Percentiles rank a stretch among this genome's conserved stretches.
phyloP scores from a whole-genome alignment of 768 basidiomycete genomes.

The Chalciporus piperatus region DNA sequence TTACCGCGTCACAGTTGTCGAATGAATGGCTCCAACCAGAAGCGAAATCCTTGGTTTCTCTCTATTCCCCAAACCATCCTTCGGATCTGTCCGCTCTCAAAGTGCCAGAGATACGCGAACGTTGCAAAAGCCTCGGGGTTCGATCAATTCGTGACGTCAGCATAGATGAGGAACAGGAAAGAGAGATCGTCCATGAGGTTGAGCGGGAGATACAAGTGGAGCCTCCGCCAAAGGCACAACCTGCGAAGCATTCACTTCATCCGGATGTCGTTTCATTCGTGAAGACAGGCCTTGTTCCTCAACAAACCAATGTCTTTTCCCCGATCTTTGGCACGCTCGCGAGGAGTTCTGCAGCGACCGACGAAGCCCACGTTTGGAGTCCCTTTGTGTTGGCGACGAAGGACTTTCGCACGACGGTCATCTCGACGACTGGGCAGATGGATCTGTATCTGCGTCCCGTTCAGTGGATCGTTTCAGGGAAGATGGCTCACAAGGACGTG shows the following conservation, averaged over 20 bases:
- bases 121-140: constrained; percentile 29
- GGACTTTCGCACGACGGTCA: constrained; percentile 1
- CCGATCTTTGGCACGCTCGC: constrained; percentile 1
- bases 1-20: not conserved
- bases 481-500: not conserved
- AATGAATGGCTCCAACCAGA: constrained; percentile 40
- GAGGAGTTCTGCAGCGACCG: not conserved
- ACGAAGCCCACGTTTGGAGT: constrained; percentile 6
- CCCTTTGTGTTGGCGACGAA: constrained; percentile 1
- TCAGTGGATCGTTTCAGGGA: constrained; percentile 4
- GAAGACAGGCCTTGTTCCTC: not conserved
- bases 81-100: constrained; percentile 1
- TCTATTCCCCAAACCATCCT: constrained; percentile 26
- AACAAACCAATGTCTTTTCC: not conserved
- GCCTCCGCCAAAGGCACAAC: not conserved
- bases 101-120: constrained; percentile 22
- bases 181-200: constrained; percentile 42
- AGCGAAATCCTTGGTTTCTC: constrained; percentile 34
- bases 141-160: constrained; percentile 13
- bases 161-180: constrained; percentile 48
- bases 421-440: not conserved
- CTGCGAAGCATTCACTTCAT: constrained; percentile 1
- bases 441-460: constrained; percentile 10
- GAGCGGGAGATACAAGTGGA: constrained; percentile 20
- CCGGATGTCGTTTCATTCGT: constrained; percentile 1